A percentile compares a stretch with the other conserved stretches of the same genome.
phyloP scores from a whole-genome alignment of 2,329 filamentous ascomycete species.

The Curvularia hawaiiensis region DNA sequence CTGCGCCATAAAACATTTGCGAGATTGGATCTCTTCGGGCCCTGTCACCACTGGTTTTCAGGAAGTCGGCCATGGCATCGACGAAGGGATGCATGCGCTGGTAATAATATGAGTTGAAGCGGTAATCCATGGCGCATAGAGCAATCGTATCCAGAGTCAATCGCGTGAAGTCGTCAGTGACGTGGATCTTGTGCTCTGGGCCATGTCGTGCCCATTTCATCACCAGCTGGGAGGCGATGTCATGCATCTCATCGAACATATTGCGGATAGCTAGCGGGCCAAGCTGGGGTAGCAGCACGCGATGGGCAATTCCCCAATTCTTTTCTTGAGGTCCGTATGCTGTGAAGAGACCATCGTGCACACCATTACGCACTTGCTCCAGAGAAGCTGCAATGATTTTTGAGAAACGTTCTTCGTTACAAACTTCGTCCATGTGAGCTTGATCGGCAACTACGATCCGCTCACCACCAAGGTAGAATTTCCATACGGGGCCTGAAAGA shows the following conservation, averaged over 20 bases:
- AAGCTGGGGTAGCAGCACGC: conserved; percentile 70
- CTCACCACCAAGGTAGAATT: conserved; percentile 36
- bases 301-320: conserved; percentile 63
- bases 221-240: conserved; percentile 68
- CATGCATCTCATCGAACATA: conserved; percentile 66
- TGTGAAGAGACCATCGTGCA: conserved; percentile 51
- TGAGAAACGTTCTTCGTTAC: conserved; percentile 45
- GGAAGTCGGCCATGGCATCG: conserved; percentile 46
- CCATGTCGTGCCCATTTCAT: conserved; percentile 70
- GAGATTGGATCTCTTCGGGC: conserved; percentile 37
- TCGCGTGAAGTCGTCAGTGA: conserved; percentile 48
- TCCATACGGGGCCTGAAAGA: conserved; percentile 41
- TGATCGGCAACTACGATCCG: conserved; percentile 41
- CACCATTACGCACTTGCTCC: conserved; percentile 43
- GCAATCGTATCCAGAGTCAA: conserved; percentile 48
- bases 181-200: conserved; percentile 38
- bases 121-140: conserved; percentile 48
- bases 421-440: conserved; percentile 48
- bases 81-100: conserved; percentile 47
- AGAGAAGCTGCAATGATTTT: conserved; percentile 39
- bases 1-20: conserved; percentile 44
- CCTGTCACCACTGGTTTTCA: conserved; percentile 44
- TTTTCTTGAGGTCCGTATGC: conserved; percentile 46
- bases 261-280: conserved; percentile 69
- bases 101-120: conserved; percentile 50